Base-by-base conservation (phyloP, 441 rosid genomes). In the Gossypium davidsonii region DNA sequence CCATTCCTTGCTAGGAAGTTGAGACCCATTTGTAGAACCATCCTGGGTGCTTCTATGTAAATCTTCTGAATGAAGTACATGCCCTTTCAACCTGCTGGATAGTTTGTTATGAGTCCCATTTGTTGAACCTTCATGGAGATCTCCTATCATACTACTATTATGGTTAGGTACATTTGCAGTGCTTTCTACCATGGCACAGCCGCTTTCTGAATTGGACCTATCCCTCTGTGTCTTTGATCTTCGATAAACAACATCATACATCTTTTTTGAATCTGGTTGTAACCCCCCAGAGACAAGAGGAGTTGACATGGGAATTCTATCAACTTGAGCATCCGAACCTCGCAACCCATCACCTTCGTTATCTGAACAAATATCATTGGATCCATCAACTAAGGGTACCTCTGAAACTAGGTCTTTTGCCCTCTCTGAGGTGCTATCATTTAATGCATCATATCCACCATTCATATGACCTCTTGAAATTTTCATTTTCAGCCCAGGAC, bases 231-330 rank as follows among this genome's bases (percentile, higher is more conserved):
- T 76, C 83, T 89, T 95, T 23, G 79, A 85, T 81, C 99, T 91
- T 85, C 78, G 87, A 81, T 96, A 96, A 66, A 96, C 99, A 77
- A 80, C 90, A 83, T 80, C 76, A 78, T 79, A 91, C 93, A 85
- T 86, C 84, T 85, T 90, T 85, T 80, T 89, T 6, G 90, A 82
- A 70, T 82, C 83, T 12, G 82, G 75, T 10, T 51, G 74, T 52
- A 79, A 74, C 58, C 67, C 81, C 76, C 34, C 28, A 23, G 85
- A 64, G 31, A 79, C 84, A 71, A 79, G 79, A 66, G 79, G 44
- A 63, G 73, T 68, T 31, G 82, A 75, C 25, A 69, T 44, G 71
- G 81, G 77, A 14, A 44, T 11, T 75, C 76, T 84, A 72, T 77
- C 75, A 77, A 57, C 72, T 72, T 63, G 86, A 78, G 82, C 77